Evolutionary conservation across 2,329 filamentous ascomycete genomes (phyloP), one percentile per base, ranked within the genome.

Genomic region (Paraphaeosphaeria sporulosa): DNA sequence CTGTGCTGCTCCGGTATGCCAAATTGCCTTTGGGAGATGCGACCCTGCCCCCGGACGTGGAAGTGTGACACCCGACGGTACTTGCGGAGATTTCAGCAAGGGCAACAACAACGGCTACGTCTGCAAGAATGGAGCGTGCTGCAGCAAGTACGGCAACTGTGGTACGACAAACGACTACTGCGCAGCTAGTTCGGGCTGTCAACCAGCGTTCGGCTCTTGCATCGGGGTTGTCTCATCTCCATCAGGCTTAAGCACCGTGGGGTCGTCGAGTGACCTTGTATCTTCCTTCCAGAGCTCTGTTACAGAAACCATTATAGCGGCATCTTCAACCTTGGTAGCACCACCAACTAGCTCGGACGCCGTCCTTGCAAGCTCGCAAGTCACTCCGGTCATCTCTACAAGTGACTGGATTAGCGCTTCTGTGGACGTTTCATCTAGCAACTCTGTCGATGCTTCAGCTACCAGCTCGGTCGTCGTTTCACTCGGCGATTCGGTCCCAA

Each of bases 101-200:
- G 58, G 58, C 32, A 32, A 32, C 34, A 60, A 60, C 12, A 56
- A 34, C 74, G 44, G 79, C 75, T 64, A 54, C 60, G n/a, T 80
- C 76, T 63, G 79, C 77, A 17, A 65, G 42, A 32, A 52, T 15
- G 58, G 58, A 52, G 13, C 73, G 58, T 81, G 80, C 68, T 82
- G 79, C 69, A 80, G 77, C 34, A 65, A 63, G 55, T 73, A 71
- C 59, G 78, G 79, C 23, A 71, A 67, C 55, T 82, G 79, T 17
- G 62, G 67, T 30, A 59, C 63, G 21, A 66, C 62, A 23, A 48
- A n/a, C 36, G 64, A 61, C 40, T 64, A 69, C 58, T 69, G 68
- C 52, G 64, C 42, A n/a, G 60, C 55, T 42, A 21, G 2, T 17
- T 21, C 38, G 17, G 67, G 65, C 38, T 73, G 68, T 57, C 68